Base-by-base conservation (phyloP, 1,284 basidiomycete species). In the Malassezia obtusa region DNA sequence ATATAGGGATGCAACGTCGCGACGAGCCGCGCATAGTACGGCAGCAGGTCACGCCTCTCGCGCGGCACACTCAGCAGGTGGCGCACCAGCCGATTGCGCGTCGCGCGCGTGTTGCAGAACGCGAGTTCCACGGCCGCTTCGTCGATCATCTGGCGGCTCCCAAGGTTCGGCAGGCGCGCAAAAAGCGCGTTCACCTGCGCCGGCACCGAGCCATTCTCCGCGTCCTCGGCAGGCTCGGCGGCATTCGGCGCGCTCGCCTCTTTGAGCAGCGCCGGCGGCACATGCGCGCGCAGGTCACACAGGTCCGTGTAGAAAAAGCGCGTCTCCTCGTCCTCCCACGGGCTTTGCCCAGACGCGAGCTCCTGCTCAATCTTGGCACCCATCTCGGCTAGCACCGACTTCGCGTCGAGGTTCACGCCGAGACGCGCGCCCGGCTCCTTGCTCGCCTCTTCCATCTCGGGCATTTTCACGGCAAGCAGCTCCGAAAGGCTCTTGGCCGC, bases 261-360 rank as follows among this genome's bases (percentile, higher is more conserved):
- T 15, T 17, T 24, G 15, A 98, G 78, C 21, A 96, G 80, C 33
- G 83, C 83, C 45, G 82, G 83, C 0, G 94, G 94, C 0, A 96
- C 88, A 54, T 89, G 86, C 57, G 92, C 89, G 57, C 84, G 85
- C 38, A 98, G 76, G 71, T 98, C 92, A 49, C 88, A 81, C 30
- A 95, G 78, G 59, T 96, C 89, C 72, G 96, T 91, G 70, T 87
- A 98, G 76, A 95, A 98, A 45, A 84, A 80, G 36, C 86, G 80
- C 71, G 96, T 90, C 75, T 98, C 94, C 60, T 98, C 94, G 66
- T 98, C 94, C 71, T 91, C 89, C 94, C 94, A 99, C 67, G 95
- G 65, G 41, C 66, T 65, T 43, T 61, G 92, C 3, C 88, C 86
- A 2, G 85, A 63, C 46, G 53, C 68, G 53, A 64, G 68, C 50